Conservation (phyloP, 2,329 filamentous ascomycete species). For the Fusarium phyllophilum region DNA sequence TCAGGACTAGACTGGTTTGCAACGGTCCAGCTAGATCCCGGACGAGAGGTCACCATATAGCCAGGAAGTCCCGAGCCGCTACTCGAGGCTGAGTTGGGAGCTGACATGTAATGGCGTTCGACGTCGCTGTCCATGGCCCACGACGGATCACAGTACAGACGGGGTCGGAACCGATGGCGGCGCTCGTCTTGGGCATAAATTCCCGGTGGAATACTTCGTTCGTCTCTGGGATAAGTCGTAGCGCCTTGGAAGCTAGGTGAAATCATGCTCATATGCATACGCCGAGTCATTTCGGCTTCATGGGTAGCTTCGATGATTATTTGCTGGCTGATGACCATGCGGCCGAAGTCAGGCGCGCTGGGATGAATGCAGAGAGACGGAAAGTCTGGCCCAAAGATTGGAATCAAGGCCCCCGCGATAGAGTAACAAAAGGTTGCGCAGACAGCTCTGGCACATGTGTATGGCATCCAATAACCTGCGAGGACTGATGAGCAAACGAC, state of each 20-base stretch:
- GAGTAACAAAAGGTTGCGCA: conserved; percentile 89
- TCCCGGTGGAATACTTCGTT: conserved; percentile 4
- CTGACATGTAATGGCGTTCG: conserved; percentile 35
- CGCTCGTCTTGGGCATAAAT: conserved; percentile 33
- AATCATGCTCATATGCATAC: conserved; percentile 23
- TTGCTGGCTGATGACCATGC: conserved; percentile 71
- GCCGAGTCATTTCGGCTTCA: conserved; percentile 53
- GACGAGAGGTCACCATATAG: conserved; percentile 42
- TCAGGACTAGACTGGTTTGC: conserved; percentile 29
- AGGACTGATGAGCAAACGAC: conserved; percentile 18
- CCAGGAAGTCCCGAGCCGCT: conserved; percentile 41
- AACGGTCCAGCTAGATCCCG: conserved; percentile 37
- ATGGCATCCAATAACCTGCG: conserved; percentile 96
- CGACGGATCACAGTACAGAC: conserved; percentile 38
- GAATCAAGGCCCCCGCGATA: conserved; percentile 87
- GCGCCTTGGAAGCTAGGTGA: conserved; percentile 14
- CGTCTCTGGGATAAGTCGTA: conserved; percentile 38
- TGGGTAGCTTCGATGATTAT: conserved; percentile 64
- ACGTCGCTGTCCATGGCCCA: conserved; percentile 34
- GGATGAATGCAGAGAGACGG: conserved; percentile 75
- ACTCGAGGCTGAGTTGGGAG: conserved; percentile 44
- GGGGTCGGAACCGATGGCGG: conserved; percentile 28
- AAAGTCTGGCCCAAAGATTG: conserved; percentile 88
- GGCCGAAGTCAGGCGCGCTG: conserved; percentile 69
- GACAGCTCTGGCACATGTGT: conserved; percentile 82